Percentiles rank a stretch among this genome's conserved stretches.
These are phyloP conservation scores for Mortierella sp. DNA, from an alignment of 371 early-diverging fungal species.

Conservation along the genomic window DNA sequence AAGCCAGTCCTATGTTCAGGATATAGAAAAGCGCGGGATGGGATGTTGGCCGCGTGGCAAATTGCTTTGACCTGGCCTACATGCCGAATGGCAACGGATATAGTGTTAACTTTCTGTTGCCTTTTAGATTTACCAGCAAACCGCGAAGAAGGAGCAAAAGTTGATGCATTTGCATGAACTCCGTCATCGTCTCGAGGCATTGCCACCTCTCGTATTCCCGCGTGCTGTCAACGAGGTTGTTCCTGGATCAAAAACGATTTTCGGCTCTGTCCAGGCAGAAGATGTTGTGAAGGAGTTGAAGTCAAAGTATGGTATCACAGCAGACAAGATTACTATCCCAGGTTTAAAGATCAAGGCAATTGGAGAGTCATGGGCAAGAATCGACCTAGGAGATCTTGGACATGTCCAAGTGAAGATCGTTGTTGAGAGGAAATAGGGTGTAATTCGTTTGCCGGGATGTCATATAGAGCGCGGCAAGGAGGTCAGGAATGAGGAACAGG, in stretches of 20 bases:
- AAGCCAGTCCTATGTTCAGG: background rate
- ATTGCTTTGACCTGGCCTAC: background rate
- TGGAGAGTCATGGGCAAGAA: slow-evolving; percentile 48
- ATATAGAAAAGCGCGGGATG: background rate
- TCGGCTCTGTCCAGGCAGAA: slow-evolving; percentile 52
- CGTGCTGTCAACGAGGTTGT: slow-evolving; percentile 51
- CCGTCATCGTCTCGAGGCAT: slow-evolving; percentile 27
- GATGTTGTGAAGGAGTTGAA: slow-evolving; percentile 52
- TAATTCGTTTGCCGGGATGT: background rate
- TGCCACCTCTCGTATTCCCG: slow-evolving; percentile 44
- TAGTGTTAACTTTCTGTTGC: background rate
- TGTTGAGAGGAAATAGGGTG: slow-evolving; percentile 40
- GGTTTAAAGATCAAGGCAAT: slow-evolving; percentile 52
- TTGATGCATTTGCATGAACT: slow-evolving; percentile 42
- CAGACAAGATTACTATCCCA: slow-evolving; percentile 41
- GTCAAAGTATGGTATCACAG: slow-evolving; percentile 38
- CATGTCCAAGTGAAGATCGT: slow-evolving; percentile 39
- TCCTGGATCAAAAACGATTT: slow-evolving; percentile 50
- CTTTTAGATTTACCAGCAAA: slow-evolving; percentile 31
- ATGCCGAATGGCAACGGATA: background rate
- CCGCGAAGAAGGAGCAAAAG: slow-evolving; percentile 48
- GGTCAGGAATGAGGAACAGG: no score
- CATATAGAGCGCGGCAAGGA: no score
- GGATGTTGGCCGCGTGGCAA: background rate
- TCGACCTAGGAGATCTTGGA: slow-evolving; percentile 49